phyloP scores from a whole-genome alignment of 106 monocot species.

The Dendrobium chrysotoxum region DNA sequence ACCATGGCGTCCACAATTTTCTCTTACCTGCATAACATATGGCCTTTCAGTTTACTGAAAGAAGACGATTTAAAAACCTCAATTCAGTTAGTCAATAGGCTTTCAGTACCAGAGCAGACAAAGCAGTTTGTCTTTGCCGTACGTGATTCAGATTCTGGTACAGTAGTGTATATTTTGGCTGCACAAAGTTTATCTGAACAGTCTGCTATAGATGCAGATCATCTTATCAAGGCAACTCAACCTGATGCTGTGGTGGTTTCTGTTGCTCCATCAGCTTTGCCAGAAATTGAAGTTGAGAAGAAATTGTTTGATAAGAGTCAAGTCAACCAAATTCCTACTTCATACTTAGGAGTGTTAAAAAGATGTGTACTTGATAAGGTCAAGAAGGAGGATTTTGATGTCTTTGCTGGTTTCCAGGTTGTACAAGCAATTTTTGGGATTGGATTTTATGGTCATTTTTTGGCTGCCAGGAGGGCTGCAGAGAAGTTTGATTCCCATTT shows the following conservation, averaged over 20 bases:
- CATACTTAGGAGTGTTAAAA: constrained; percentile 57
- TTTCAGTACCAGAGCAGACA: constrained; percentile 62
- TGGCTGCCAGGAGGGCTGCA: constrained; percentile 66
- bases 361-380: constrained; percentile 56
- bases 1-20: constrained; percentile 30
- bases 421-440: constrained; percentile 75
- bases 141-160: constrained; percentile 28
- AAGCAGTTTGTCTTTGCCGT: constrained; percentile 74
- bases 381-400: constrained; percentile 62
- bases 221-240: constrained; percentile 50
- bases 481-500: constrained; percentile 51
- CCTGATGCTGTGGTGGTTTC: constrained; percentile 70
- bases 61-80: constrained; percentile 64
- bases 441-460: constrained; percentile 77
- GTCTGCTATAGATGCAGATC: constrained; percentile 54
- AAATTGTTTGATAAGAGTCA: constrained; percentile 16
- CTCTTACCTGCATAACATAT: constrained; percentile 27
- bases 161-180: constrained; percentile 51
- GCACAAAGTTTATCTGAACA: constrained; percentile 61
- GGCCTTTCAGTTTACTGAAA: constrained; percentile 69
- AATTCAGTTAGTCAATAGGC: constrained; percentile 30
- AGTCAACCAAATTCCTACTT: constrained; percentile 52
- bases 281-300: constrained; percentile 60
- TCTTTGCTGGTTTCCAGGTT: constrained; percentile 53
- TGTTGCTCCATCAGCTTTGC: constrained; percentile 38